phyloP scores from a whole-genome alignment of 2,329 filamentous ascomycete genomes.

The Colletotrichum sp. region DNA sequence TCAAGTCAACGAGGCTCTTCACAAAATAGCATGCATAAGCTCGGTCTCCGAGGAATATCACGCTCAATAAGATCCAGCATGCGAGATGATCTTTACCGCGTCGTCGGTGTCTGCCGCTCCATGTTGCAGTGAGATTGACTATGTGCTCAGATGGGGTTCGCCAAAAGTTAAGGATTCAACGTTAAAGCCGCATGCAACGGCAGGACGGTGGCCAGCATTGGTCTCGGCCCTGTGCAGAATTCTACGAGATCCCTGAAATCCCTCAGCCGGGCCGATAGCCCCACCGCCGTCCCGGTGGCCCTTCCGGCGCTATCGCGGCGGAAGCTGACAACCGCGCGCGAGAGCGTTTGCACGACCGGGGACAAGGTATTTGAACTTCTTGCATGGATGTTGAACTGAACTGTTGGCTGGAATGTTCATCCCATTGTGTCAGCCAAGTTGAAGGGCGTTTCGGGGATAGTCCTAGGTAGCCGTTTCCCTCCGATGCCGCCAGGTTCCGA shows the following conservation, averaged over 20 bases:
- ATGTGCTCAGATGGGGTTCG: neutral
- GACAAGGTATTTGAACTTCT: neutral
- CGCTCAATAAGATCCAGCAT: neutral
- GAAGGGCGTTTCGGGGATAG: neutral
- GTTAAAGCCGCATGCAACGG: neutral
- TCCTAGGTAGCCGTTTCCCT: neutral
- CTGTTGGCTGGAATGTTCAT: neutral
- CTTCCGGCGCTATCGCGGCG: neutral
- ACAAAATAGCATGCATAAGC: neutral
- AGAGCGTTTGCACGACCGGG: neutral
- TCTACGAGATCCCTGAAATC: neutral
- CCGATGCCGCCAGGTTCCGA: neutral
- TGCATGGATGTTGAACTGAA: neutral
- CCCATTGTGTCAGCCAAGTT: neutral
- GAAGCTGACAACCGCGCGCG: neutral
- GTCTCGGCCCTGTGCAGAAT: neutral
- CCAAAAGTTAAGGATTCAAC: neutral
- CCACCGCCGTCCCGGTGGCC: neutral
- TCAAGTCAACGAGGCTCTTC: neutral
- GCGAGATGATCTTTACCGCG: neutral
- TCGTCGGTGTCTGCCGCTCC: neutral
- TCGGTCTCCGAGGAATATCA: neutral
- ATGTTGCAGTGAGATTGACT: neutral
- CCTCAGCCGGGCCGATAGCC: neutral
- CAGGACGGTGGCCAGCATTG: neutral